These are phyloP conservation scores for Colletotrichum lupini DNA, from an alignment of 2,329 filamentous ascomycete genomes.

Conservation along the genomic window DNA sequence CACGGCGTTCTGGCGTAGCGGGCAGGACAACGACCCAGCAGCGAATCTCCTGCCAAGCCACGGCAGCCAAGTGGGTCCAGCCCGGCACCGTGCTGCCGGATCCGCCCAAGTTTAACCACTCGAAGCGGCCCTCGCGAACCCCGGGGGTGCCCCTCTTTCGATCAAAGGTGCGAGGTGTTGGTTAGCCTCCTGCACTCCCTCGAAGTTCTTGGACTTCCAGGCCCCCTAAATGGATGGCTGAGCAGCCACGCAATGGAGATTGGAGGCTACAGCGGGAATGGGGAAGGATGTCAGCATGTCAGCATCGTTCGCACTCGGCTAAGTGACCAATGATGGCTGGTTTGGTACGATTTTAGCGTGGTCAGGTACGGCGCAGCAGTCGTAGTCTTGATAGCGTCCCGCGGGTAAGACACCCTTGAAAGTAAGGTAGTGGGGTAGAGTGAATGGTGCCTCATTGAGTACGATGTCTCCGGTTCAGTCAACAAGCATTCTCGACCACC, in stretches of 20 bases:
- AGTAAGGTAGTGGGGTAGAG: neutral
- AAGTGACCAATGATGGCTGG: conserved; percentile 10
- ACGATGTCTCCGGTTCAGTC: neutral
- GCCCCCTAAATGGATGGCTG: neutral
- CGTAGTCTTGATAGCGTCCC: neutral
- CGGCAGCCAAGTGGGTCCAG: conserved; percentile 21
- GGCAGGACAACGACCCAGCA: neutral
- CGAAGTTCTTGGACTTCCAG: too few relatives aligned
- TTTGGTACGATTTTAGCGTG: neutral
- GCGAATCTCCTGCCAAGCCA: conserved; percentile 24
- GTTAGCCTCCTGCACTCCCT: neutral
- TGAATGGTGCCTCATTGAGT: neutral
- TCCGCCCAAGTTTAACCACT: conserved; percentile 6
- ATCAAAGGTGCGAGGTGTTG: neutral
- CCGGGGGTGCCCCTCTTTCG: neutral
- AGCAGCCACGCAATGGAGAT: conserved; percentile 2
- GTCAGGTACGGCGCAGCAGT: neutral
- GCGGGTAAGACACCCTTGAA: neutral
- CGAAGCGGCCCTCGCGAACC: neutral
- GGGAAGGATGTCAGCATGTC: neutral
- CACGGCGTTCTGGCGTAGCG: neutral
- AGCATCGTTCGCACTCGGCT: conserved; percentile 28
- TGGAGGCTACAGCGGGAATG: neutral
- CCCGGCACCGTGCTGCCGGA: conserved; percentile 26
- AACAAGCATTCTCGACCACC: neutral